Percentiles rank a stretch among this genome's conserved stretches.
Evolutionary conservation across 176 grass and related monocot species (phyloP).

Genomic region (Puya raimondii): DNA sequence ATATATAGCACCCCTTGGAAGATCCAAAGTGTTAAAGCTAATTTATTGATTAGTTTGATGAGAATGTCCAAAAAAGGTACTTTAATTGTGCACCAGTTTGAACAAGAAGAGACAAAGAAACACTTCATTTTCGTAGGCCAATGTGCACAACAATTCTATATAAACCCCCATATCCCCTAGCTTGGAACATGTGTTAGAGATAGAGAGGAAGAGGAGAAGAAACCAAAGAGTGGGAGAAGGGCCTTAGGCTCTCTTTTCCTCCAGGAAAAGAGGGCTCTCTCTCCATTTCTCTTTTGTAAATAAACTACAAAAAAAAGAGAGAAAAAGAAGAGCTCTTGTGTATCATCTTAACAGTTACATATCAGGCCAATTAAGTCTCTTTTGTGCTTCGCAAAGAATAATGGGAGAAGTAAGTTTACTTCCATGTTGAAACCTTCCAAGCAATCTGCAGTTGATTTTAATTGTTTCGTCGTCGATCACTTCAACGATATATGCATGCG

Average conservation of each 20-base stretch:
- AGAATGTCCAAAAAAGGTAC: no score
- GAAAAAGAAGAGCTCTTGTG: neutral
- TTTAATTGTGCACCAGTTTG: no score
- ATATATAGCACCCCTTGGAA: no score
- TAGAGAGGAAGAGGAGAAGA: slow-evolving; percentile 10
- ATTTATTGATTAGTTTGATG: no score
- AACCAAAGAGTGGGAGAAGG: neutral
- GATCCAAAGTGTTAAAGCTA: no score
- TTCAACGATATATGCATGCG: neutral
- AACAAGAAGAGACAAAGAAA: no score
- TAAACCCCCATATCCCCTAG: slow-evolving; percentile 9
- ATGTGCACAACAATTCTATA: slow-evolving; percentile 7
- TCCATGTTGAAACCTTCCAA: neutral
- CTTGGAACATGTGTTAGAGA: neutral
- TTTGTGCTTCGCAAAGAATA: slow-evolving; percentile 5
- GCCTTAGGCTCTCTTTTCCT: slow-evolving; percentile 15
- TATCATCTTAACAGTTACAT: no score
- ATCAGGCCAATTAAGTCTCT: neutral
- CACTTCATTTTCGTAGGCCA: no score
- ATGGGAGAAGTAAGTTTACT: slow-evolving; percentile 30
- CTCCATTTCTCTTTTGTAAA: neutral
- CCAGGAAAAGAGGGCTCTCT: neutral
- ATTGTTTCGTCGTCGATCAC: neutral
- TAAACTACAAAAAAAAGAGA: neutral
- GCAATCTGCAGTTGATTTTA: neutral